Conservation (phyloP, 768 basidiomycete species). For the Crepidotus variabilis region DNA sequence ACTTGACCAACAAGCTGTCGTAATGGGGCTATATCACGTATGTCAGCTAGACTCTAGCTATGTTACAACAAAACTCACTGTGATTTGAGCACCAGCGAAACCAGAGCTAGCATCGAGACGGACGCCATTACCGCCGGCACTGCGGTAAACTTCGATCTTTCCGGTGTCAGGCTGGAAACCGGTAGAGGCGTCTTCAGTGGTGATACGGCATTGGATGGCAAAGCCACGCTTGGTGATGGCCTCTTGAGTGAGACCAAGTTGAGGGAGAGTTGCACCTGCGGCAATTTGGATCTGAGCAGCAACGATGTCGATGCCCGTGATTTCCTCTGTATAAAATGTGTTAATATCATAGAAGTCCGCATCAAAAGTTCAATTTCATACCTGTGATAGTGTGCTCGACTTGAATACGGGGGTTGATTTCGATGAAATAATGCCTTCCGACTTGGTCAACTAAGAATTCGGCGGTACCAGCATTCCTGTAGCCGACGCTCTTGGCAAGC, state of each 20-base stretch:
- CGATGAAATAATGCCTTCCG: slow-evolving; percentile 98
- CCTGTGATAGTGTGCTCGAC: slow-evolving; percentile 99
- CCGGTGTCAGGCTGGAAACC: slow-evolving; percentile 98
- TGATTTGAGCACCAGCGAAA: slow-evolving; percentile 98
- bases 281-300: slow-evolving; percentile 99
- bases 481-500: slow-evolving; percentile 89
- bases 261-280: slow-evolving; percentile 93
- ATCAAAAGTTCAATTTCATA: slow-evolving; percentile 26
- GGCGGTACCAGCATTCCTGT: slow-evolving; percentile 96
- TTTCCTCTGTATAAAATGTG: slow-evolving; percentile 74
- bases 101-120: slow-evolving; percentile 96
- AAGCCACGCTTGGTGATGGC: slow-evolving; percentile 94
- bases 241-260: slow-evolving; percentile 94
- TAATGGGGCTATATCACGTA: slow-evolving; percentile 76
- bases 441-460: slow-evolving; percentile 98
- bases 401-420: slow-evolving; percentile 99
- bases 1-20: slow-evolving; percentile 96
- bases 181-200: slow-evolving; percentile 91
- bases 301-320: slow-evolving; percentile 98
- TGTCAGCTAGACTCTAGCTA: neutral
- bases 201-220: slow-evolving; percentile 98
- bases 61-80: slow-evolving; percentile 45
- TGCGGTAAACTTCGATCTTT: slow-evolving; percentile 98
- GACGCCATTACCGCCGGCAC: slow-evolving; percentile 97
- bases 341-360: slow-evolving; percentile 8